These are phyloP conservation scores for Kwoniella heveanensis DNA, from an alignment of 768 basidiomycete species.

Conservation along the genomic window DNA sequence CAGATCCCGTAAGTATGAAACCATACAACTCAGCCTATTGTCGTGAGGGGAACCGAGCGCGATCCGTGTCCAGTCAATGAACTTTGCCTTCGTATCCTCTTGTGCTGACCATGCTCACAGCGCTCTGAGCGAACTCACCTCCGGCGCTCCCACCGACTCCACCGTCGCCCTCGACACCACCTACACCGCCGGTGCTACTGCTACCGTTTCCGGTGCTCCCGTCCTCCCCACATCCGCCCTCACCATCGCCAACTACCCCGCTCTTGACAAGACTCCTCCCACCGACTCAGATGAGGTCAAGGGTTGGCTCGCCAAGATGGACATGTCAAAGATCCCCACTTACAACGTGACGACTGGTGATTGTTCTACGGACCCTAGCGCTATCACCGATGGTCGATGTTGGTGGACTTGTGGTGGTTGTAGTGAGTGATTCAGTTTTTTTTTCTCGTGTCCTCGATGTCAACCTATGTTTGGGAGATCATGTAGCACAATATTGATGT, in stretches of 20 bases:
- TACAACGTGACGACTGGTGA: slow-evolving; percentile 44
- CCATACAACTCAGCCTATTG: no score
- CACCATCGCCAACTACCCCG: slow-evolving; percentile 51
- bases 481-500: slow-evolving; percentile 9
- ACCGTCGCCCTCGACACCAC: slow-evolving; percentile 49
- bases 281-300: slow-evolving; percentile 52
- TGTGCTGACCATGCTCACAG: no score
- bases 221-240: slow-evolving; percentile 42
- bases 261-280: slow-evolving; percentile 49
- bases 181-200: slow-evolving; percentile 41
- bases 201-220: slow-evolving; percentile 49
- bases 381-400: slow-evolving; percentile 64
- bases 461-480: no score
- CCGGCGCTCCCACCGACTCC: slow-evolving; percentile 37
- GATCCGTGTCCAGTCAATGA: no score
- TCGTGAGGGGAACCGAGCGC: background rate
- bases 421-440: slow-evolving; percentile 36
- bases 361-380: slow-evolving; percentile 66
- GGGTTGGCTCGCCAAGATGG: slow-evolving; percentile 42
- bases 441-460: slow-evolving; percentile 23
- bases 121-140: slow-evolving; percentile 42
- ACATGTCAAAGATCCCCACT: slow-evolving; percentile 38
- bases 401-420: slow-evolving; percentile 85
- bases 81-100: no score
- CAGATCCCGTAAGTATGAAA: slow-evolving; percentile 42